Percentiles rank a stretch among this genome's conserved stretches.
Evolutionary conservation across 176 grass and related monocot species (phyloP).

Genomic region (Oryza australiensis): DNA sequence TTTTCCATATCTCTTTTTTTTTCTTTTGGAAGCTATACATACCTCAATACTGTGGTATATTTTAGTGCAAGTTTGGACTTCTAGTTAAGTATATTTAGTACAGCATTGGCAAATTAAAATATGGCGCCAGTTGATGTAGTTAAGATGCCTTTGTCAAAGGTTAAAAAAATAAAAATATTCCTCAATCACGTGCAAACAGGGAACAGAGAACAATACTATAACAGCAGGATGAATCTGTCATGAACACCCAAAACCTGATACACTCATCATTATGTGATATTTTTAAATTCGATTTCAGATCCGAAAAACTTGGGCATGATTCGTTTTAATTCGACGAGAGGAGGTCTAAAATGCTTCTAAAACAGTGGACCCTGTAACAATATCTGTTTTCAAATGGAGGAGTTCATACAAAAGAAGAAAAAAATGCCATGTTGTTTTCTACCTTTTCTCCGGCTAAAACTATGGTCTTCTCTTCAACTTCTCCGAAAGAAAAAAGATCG

Average conservation of each 20-base stretch:
- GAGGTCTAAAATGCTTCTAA: neutral
- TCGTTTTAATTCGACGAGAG: neutral
- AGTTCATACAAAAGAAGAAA: neutral
- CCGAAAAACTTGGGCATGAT: neutral
- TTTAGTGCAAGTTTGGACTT: neutral
- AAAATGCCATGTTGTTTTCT: neutral
- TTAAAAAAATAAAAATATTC: neutral
- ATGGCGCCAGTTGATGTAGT: neutral
- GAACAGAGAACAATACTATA: neutral
- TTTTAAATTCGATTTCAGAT: neutral
- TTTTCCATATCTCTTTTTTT: neutral
- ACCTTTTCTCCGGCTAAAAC: neutral
- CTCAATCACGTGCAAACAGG: neutral
- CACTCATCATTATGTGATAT: conserved; percentile 7
- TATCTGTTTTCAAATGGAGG: neutral
- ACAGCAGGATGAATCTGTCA: conserved; percentile 1
- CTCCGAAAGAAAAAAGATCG: neutral
- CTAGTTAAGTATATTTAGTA: neutral
- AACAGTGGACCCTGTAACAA: neutral
- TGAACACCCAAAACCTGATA: neutral
- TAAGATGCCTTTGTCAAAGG: conserved; percentile 25
- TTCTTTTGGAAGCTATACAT: neutral
- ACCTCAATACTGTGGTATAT: neutral
- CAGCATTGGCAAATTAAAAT: neutral
- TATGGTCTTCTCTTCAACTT: neutral